Base-by-base conservation (phyloP, 371 early-diverging fungal species). In the Mortierella sp. region DNA sequence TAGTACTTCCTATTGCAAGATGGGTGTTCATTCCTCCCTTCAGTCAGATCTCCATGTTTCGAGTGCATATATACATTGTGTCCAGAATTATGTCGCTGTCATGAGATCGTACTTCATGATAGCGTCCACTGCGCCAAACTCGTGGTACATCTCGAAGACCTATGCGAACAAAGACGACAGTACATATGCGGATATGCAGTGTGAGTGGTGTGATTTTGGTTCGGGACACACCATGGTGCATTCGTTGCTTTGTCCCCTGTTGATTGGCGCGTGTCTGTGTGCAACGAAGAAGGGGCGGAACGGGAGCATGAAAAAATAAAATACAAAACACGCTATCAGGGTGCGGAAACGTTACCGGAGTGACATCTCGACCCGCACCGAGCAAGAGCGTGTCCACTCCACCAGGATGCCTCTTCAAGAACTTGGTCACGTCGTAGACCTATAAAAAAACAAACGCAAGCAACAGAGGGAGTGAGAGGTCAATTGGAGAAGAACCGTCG, bases 391-490 rank as follows among this genome's bases (percentile, higher is more conserved):
- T 76, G 62, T 86, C 88, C 28, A 82, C 80, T n/a, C 89, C 89
- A 47, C 91, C 92, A 8, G 92, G 96, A 70, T 95, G 96, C 39
- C 89, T 86, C 41, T 82, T 84, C 67, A 93, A 63, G 73, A 94
- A 96, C 60, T 87, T 81, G n/a, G 93, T 90, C 19, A 94, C 82
- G 72, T 95, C 94, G 68, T 93, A 95, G 12, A 94, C 91, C 61
- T 86, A 63, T 27, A 10, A 34, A 14, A 47, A 2, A 0, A 42
- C n/a, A 14, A 47, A 2, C 2, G 50, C n/a, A 31, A 59, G 14
- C 45, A 19, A 26, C 8, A 12, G 31, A 31, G 7, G 30, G 19
- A 1, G 38, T 41, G 13, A 49, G 30, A 30, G 3, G 38, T 10
- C 5, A 31, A 13, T 19, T 39, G 43, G 18, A 21, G 23, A 23